Percentiles rank a stretch among this genome's conserved stretches.
Evolutionary conservation across 108 stramenopile genomes (phyloP).

Genomic region (Poteriospumella lacustris): DNA sequence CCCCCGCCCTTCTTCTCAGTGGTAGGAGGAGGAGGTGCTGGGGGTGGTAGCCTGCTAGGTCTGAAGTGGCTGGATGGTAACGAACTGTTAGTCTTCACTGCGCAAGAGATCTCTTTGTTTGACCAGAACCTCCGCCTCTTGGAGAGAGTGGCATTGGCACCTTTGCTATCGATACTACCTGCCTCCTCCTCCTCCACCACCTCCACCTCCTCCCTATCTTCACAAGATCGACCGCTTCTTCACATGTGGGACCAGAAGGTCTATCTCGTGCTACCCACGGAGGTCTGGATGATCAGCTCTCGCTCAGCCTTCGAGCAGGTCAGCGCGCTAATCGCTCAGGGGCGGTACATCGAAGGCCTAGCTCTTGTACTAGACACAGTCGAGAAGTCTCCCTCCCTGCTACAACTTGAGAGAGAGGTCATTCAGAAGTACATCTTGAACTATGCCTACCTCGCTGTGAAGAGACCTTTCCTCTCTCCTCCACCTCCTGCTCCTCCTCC

Average conservation of each 20-base stretch:
- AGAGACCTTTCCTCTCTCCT: neutral
- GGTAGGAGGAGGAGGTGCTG: slow-evolving; percentile 5
- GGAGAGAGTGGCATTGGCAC: neutral
- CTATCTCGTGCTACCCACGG: neutral
- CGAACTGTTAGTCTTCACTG: slow-evolving; percentile 7
- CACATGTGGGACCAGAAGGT: slow-evolving; percentile 3
- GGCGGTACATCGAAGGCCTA: slow-evolving; percentile 3
- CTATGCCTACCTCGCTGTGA: slow-evolving; percentile 5
- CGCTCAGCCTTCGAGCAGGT: neutral
- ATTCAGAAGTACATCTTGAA: slow-evolving; percentile 15
- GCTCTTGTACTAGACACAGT: slow-evolving; percentile 10
- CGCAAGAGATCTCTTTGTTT: slow-evolving; percentile 7
- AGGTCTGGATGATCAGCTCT: neutral
- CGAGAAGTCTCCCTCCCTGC: slow-evolving; percentile 1
- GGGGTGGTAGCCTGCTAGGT: slow-evolving; percentile 5
- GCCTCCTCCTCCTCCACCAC: neutral
- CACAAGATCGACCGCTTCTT: slow-evolving; percentile 6
- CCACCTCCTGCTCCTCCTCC: neutral
- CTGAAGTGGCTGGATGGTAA: slow-evolving; percentile 6
- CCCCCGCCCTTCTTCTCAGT: too few species aligned
- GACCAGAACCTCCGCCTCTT: slow-evolving; percentile 6
- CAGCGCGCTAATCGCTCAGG: neutral
- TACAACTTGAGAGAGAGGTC: neutral
- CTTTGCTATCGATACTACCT: slow-evolving; percentile 7
- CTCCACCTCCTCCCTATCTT: neutral